Evolutionary conservation across 805 yeast species (phyloP).

Genomic region (Candida insectalens): DNA sequence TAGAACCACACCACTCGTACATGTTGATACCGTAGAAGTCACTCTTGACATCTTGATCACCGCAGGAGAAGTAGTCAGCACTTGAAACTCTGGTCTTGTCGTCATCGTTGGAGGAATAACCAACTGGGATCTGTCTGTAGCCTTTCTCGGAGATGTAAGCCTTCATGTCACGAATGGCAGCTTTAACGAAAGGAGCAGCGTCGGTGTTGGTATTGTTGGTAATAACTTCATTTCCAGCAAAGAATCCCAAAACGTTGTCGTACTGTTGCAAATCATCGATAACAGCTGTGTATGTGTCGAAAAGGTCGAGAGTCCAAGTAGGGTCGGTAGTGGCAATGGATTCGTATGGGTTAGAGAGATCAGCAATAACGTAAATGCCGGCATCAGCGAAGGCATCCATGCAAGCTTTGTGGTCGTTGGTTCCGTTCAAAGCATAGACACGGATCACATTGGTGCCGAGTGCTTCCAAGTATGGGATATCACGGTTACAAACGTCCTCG

Average conservation of each 20-base stretch:
- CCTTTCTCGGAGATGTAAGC: constrained; percentile 54
- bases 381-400: constrained; percentile 68
- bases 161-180: constrained; percentile 88
- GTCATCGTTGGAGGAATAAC: constrained; percentile 90
- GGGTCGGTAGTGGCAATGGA: constrained; percentile 78
- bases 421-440: constrained; percentile 78
- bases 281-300: constrained; percentile 70
- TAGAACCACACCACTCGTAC: constrained; percentile 81
- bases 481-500: constrained; percentile 61
- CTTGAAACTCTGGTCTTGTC: constrained; percentile 64
- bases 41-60: constrained; percentile 51
- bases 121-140: constrained; percentile 82
- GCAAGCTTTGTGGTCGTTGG: constrained; percentile 63
- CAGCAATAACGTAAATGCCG: constrained; percentile 88
- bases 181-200: constrained; percentile 92
- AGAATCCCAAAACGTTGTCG: constrained; percentile 81
- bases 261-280: constrained; percentile 73
- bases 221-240: constrained; percentile 96
- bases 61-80: constrained; percentile 85
- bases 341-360: constrained; percentile 73
- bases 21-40: constrained; percentile 81
- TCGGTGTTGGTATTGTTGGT: constrained; percentile 75
- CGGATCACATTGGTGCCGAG: constrained; percentile 72
- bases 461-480: constrained; percentile 63
- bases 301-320: constrained; percentile 62